Evolutionary conservation across 805 yeast genomes (phyloP).

Genomic region (Zygoascus tannicola): DNA sequence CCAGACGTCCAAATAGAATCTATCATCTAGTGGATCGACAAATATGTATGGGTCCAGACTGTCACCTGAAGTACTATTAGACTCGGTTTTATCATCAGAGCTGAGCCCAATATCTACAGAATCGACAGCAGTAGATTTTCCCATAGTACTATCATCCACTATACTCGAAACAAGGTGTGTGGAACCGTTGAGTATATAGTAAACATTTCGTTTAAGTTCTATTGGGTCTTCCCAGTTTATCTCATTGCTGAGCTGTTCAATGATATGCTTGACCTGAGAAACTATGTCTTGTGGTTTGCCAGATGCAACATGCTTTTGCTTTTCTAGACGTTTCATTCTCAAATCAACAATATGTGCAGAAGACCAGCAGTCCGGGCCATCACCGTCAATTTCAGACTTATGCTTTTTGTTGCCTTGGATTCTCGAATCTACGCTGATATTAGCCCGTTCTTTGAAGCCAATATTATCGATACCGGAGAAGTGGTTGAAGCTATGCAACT

Average conservation of each 20-base stretch:
- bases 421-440: slow-evolving; percentile 72
- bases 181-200: slow-evolving; percentile 3
- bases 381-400: slow-evolving; percentile 64
- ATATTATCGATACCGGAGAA: slow-evolving; percentile 80
- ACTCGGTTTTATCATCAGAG: neutral
- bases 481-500: slow-evolving; percentile 56
- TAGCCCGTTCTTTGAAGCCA: slow-evolving; percentile 78
- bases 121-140: slow-evolving; percentile 1
- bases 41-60: slow-evolving; percentile 75
- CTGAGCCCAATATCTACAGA: slow-evolving; percentile 4
- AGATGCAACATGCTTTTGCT: neutral
- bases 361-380: slow-evolving; percentile 59
- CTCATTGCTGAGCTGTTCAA: slow-evolving; percentile 35
- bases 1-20: slow-evolving; percentile 83
- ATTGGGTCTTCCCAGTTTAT: slow-evolving; percentile 30
- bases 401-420: slow-evolving; percentile 60
- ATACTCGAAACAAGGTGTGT: neutral
- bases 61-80: neutral
- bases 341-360: slow-evolving; percentile 16
- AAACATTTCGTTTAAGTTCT: slow-evolving; percentile 23
- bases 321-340: slow-evolving; percentile 3
- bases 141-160: neutral
- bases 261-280: neutral
- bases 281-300: neutral
- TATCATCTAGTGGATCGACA: slow-evolving; percentile 76